Conservation (phyloP, 257 asterid species). For the Scutellaria barbata region DNA sequence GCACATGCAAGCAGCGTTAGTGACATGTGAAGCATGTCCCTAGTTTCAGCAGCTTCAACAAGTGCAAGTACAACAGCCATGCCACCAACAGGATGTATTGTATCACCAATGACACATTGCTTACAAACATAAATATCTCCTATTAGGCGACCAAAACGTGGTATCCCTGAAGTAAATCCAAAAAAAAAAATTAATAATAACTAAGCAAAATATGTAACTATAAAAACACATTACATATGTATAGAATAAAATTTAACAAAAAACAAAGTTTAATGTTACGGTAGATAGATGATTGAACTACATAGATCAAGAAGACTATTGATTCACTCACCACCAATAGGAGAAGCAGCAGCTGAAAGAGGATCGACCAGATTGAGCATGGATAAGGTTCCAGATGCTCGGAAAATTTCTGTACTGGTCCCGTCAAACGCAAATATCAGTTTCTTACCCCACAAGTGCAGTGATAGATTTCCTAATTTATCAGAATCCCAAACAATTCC, state of each 20-base stretch:
- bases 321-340: conserved; percentile 87
- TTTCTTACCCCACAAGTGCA: conserved; percentile 91
- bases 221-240: not conserved
- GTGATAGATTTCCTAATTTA: conserved; percentile 77
- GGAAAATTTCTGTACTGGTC: conserved; percentile 81
- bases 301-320: conserved; percentile 12
- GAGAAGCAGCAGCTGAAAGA: conserved; percentile 97
- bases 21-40: conserved; percentile 99
- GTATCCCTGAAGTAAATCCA: conserved; percentile 73
- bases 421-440: conserved; percentile 98
- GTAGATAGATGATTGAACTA: conserved; percentile 5
- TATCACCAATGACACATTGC: conserved; percentile 90
- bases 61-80: conserved; percentile 95
- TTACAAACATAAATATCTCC: conserved; percentile 92
- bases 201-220: conserved; percentile 8
- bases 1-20: conserved; percentile 83
- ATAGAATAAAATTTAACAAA: not conserved
- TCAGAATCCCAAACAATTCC: conserved; percentile 98
- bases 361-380: conserved; percentile 99
- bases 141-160: conserved; percentile 94
- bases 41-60: conserved; percentile 96
- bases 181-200: conserved; percentile 33
- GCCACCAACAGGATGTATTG: conserved; percentile 94
- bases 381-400: conserved; percentile 86
- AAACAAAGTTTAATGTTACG: not conserved